A percentile compares a stretch with the other conserved stretches of the same genome.
Evolutionary conservation across 2,329 filamentous ascomycete genomes (phyloP).

Genomic region (Incumbomyces lentus): DNA sequence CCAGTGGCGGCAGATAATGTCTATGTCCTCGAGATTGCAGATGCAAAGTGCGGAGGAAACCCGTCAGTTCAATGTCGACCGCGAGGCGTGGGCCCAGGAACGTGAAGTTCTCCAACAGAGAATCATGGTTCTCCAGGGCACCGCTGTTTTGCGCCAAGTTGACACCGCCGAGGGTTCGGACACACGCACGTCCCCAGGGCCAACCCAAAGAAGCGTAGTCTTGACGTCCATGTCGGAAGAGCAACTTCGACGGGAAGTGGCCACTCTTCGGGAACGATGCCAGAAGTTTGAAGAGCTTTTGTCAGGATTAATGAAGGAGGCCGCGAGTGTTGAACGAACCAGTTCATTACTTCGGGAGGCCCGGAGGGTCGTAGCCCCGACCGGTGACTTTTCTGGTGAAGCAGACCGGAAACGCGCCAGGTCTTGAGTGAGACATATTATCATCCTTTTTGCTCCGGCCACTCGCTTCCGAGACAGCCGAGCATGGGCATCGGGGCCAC

Average conservation of each 20-base stretch:
- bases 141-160: neutral
- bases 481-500: too few species aligned
- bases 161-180: conserved; percentile 2
- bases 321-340: conserved; percentile 1
- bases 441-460: too few species aligned
- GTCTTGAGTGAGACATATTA: too few species aligned
- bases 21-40: conserved; percentile 39
- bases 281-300: conserved; percentile 14
- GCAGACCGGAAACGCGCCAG: too few species aligned
- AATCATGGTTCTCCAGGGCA: conserved; percentile 28
- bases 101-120: conserved; percentile 25
- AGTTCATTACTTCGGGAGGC: neutral
- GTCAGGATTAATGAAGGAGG: neutral
- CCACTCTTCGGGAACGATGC: conserved; percentile 14
- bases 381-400: neutral
- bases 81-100: conserved; percentile 28
- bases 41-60: conserved; percentile 33
- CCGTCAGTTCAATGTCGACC: conserved; percentile 33
- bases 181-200: neutral
- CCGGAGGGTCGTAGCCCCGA: neutral
- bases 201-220: neutral
- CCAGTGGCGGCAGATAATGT: conserved; percentile 43
- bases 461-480: too few species aligned
- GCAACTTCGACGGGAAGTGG: conserved; percentile 17
- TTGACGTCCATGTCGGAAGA: conserved; percentile 16